phyloP scores from a whole-genome alignment of 805 yeast species.

The Saccharomyces mikatae region DNA sequence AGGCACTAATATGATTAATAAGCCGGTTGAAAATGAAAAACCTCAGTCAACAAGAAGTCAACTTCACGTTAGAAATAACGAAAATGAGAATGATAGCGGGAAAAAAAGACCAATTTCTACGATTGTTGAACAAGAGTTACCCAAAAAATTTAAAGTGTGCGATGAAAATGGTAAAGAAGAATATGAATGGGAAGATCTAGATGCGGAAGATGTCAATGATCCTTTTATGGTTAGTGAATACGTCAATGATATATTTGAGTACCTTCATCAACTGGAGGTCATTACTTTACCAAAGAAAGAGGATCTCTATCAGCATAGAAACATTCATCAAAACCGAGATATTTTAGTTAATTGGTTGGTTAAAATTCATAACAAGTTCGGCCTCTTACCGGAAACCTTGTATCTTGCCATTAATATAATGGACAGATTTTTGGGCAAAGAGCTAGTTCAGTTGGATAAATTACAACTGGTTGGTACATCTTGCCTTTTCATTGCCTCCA shows the following conservation, averaged over 20 bases:
- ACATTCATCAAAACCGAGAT: conserved; percentile 45
- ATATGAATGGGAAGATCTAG: conserved; percentile 63
- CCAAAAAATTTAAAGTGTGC: conserved; percentile 29
- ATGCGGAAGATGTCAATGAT: conserved; percentile 70
- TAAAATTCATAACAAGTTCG: conserved; percentile 77
- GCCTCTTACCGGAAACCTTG: conserved; percentile 79
- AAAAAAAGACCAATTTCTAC: conserved; percentile 32
- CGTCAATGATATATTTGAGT: conserved; percentile 77
- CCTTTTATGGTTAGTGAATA: conserved; percentile 92
- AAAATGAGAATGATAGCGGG: conserved; percentile 13
- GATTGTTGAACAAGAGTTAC: conserved; percentile 27
- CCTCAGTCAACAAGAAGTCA: background rate
- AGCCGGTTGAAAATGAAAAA: background rate
- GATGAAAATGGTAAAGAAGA: conserved; percentile 29
- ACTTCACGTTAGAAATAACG: background rate
- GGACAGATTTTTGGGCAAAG: conserved; percentile 78
- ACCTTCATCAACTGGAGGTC: conserved; percentile 62
- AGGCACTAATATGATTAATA: background rate
- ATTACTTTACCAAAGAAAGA: conserved; percentile 55
- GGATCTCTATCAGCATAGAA: conserved; percentile 36
- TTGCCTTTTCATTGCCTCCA: conserved; percentile 79
- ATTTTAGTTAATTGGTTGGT: conserved; percentile 92
- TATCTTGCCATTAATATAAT: conserved; percentile 76
- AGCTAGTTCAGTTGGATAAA: conserved; percentile 69
- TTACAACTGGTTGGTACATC: conserved; percentile 83